These are phyloP conservation scores for Sanguinoderma infundibulare DNA, from an alignment of 1,284 basidiomycete genomes.

Conservation along the genomic window DNA sequence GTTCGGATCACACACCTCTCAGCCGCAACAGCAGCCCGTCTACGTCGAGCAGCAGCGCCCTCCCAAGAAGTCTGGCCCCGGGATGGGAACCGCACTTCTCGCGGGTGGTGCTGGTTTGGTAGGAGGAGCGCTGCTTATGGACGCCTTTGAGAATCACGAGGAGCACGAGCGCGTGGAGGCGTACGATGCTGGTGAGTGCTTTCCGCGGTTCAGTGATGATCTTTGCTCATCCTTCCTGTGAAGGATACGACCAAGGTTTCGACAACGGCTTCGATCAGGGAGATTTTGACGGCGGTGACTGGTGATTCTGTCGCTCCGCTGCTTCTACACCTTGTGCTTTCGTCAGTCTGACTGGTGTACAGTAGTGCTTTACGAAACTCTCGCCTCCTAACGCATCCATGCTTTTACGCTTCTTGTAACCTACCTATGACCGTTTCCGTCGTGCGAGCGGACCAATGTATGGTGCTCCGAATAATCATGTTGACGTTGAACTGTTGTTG, in stretches of 20 bases:
- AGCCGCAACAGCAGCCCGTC: slow-evolving; percentile 28
- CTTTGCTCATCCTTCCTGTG: neutral
- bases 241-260: slow-evolving; percentile 25
- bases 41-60: slow-evolving; percentile 41
- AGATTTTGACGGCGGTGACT: slow-evolving; percentile 12
- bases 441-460: no score
- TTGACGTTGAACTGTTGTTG: no score
- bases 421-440: no score
- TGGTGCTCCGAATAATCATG: no score
- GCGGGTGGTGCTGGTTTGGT: slow-evolving; percentile 60
- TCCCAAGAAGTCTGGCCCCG: slow-evolving; percentile 47
- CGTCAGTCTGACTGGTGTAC: slow-evolving; percentile 3
- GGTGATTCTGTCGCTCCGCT: slow-evolving; percentile 1
- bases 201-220: neutral
- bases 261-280: slow-evolving; percentile 20
- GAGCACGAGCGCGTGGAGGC: slow-evolving; percentile 41
- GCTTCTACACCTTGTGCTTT: neutral
- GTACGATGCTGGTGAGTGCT: slow-evolving; percentile 43
- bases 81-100: slow-evolving; percentile 46
- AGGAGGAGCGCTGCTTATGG: slow-evolving; percentile 57
- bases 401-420: neutral
- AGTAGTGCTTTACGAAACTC: neutral
- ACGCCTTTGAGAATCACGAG: slow-evolving; percentile 53
- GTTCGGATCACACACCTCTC: slow-evolving; percentile 38
- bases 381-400: neutral